These are phyloP conservation scores for Lecanicillium sp. DNA, from an alignment of 2,329 filamentous ascomycete species.

Conservation along the genomic window DNA sequence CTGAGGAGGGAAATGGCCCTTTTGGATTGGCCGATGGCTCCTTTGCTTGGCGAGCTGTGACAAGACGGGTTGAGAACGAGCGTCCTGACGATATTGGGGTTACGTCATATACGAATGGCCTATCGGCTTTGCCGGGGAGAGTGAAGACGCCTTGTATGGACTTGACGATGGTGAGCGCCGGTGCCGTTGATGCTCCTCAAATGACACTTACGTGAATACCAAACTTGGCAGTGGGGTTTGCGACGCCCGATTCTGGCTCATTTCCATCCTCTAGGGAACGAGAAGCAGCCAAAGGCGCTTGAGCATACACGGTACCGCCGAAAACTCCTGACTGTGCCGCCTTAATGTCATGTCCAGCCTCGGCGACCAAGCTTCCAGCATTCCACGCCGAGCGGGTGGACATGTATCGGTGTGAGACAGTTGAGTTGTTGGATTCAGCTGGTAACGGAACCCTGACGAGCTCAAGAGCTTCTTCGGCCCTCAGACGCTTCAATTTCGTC, in stretches of 20 bases:
- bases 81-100: conserved; percentile 34
- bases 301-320: conserved; percentile 29
- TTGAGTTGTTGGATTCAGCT: too few relatives aligned
- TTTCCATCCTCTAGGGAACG: conserved; percentile 24
- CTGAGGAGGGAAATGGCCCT: conserved; percentile 30
- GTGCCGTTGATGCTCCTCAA: background rate
- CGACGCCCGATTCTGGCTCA: conserved; percentile 2
- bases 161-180: conserved; percentile 14
- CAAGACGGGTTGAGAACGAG: conserved; percentile 40
- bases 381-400: conserved; percentile 16
- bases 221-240: conserved; percentile 15
- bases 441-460: too few relatives aligned
- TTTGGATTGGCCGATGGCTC: conserved; percentile 26
- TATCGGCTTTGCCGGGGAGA: conserved; percentile 34
- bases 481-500: too few relatives aligned
- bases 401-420: too few relatives aligned
- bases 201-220: conserved; percentile 29
- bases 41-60: conserved; percentile 40
- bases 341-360: conserved; percentile 5
- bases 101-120: conserved; percentile 47
- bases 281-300: conserved; percentile 28
- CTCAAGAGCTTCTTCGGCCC: too few relatives aligned
- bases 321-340: conserved; percentile 20
- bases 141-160: conserved; percentile 51
- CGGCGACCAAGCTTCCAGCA: conserved; percentile 15